Base-by-base conservation (phyloP, 208 protist genomes). In the Herpetomonas tarakana region DNA sequence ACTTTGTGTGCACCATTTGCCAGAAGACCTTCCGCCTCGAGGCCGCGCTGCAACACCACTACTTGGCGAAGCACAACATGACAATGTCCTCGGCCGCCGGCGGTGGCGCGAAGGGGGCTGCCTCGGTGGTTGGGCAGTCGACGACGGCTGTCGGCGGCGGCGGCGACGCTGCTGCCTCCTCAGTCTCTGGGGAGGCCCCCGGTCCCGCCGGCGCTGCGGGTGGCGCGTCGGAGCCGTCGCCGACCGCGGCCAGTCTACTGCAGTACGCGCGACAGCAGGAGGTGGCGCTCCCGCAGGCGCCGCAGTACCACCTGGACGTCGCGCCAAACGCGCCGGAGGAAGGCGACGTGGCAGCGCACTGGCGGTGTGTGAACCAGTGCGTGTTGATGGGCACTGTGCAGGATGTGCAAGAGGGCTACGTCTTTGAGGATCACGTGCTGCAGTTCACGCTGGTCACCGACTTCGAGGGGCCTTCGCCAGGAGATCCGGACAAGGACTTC, bases 51-150 rank as follows among this genome's bases (percentile, higher is more conserved):
- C 82, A 86, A 58, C 90, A 96, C 54, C 90, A 96, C 73, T 93
- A 93, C 49, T 81, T 88, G 62, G 85, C 86, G 2, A 96, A 96
- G 68, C 90, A 96, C 62, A 91, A 89, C 70, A 91, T 92, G 76
- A 80, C 88, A 11, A 86, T 89, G 78, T 81, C 88, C 0, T 47
- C 52, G 22, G 47, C 68, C 2, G 29, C 38, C 9, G 6, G 47
- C 21, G 22, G 49, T 31, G 31, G 35, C 30, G 31, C 58, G 38
- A n/a, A n/a, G n/a, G n/a, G n/a, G n/a, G n/a, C n/a, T n/a, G n/a
- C n/a, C n/a, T n/a, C n/a, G n/a, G n/a, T n/a, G n/a, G n/a, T n/a
- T n/a, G n/a, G n/a, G n/a, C 19, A n/a, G 24, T 38, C 49, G 21
- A 53, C 55, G n/a, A 18, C 11, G 51, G 31, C n/a, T 19, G 49